phyloP scores from a whole-genome alignment of 2,329 filamentous ascomycete species.

The Colletotrichum musae region DNA sequence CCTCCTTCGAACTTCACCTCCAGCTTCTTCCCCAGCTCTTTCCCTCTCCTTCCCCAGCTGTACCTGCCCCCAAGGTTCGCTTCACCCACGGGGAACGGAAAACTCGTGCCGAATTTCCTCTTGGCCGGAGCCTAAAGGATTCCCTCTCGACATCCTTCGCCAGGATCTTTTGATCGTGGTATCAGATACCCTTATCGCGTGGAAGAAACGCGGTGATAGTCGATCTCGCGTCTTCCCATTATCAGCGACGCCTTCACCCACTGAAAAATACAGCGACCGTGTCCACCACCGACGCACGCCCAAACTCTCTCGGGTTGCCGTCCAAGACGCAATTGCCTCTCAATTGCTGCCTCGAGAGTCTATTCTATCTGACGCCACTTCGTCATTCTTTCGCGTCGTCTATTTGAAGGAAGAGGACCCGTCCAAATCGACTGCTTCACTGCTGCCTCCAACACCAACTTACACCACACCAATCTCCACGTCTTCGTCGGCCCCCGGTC shows the following conservation, averaged over 20 bases:
- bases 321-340: not conserved
- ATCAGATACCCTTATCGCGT: not conserved
- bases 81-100: conserved; percentile 23
- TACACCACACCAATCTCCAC: not conserved
- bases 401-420: not conserved
- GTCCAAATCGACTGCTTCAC: not conserved
- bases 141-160: not conserved
- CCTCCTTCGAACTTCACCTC: conserved; percentile 1
- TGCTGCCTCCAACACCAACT: not conserved
- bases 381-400: not conserved
- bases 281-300: not conserved
- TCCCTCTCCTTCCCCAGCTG: conserved; percentile 29
- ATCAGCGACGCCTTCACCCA: not conserved
- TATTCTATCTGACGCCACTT: not conserved
- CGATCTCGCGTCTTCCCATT: conserved; percentile 2
- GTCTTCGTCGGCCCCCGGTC: not conserved
- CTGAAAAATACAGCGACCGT: conserved; percentile 30
- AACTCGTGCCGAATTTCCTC: conserved; percentile 7
- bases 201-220: not conserved
- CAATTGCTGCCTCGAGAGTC: not conserved
- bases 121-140: conserved; percentile 13
- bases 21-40: conserved; percentile 28
- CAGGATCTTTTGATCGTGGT: not conserved
- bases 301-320: not conserved
- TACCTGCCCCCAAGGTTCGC: conserved; percentile 8